A percentile compares a stretch with the other conserved stretches of the same genome.
Evolutionary conservation across 2,329 filamentous ascomycete species (phyloP).

Genomic region (Calonectria crousiana): DNA sequence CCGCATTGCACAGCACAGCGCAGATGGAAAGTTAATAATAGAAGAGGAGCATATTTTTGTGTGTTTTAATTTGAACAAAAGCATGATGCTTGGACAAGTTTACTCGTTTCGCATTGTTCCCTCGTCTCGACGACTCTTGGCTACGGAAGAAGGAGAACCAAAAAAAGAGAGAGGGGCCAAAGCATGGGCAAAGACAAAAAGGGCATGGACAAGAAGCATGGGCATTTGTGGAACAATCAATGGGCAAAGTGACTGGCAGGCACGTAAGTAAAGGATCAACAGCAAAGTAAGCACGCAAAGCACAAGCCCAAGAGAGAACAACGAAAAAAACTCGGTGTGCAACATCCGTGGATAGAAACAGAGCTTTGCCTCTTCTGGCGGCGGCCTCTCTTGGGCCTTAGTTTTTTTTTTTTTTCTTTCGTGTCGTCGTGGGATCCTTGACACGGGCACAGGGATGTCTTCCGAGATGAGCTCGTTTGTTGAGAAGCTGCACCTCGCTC

Average conservation of each 20-base stretch:
- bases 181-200: background rate
- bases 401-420: background rate
- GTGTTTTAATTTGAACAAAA: background rate
- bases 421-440: background rate
- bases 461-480: slow-evolving; percentile 6
- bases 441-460: slow-evolving; percentile 1
- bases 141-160: background rate
- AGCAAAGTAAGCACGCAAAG: background rate
- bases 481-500: background rate
- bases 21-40: background rate
- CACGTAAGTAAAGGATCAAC: background rate
- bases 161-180: background rate
- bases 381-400: background rate
- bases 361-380: background rate
- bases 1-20: slow-evolving; percentile 1
- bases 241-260: background rate
- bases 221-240: background rate
- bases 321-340: background rate
- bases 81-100: background rate
- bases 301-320: background rate
- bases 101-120: background rate
- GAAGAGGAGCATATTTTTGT: background rate
- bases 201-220: background rate
- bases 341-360: background rate
- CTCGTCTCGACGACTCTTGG: background rate